Base-by-base conservation (phyloP, 1,284 basidiomycete genomes). In the Microbotryum scabiosae region DNA sequence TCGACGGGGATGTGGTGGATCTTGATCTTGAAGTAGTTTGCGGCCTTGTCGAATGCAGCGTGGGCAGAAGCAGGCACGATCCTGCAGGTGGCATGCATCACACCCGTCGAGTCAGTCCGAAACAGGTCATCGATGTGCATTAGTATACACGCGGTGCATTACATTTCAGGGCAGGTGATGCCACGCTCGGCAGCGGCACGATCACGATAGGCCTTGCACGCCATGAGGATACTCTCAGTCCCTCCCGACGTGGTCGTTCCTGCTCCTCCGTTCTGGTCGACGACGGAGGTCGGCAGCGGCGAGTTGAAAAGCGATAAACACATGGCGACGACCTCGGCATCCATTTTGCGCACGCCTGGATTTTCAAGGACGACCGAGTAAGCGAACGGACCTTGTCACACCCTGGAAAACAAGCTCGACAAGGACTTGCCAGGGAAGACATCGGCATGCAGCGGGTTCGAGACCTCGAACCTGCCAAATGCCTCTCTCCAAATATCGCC, bases 301-400 rank as follows among this genome's bases (percentile, higher is more conserved):
- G 53, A 36, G 45, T 72, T 75, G 69, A 66, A 79, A 78, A 94
- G 81, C 61, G 82, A 81, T 51, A 97, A 79, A 66, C 87, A 88
- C 88, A 97, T 97, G n/a, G 87, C 80, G 49, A 98, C 90, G 51
- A 97, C 83, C 74, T 97, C 93, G 9, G 92, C 87, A 73, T 98
- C 94, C 94, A 98, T 98, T 77, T 96, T 93, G 55, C 94, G 82
- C 6, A 97, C 79, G 0, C 88, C 87, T 44, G 70, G 30, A 69
- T 45, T 41, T 18, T 18, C 5, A 18, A 45, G 6, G 8, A 25
- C 25, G 20, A 28, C 68, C 5, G 69, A 36, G 16, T 18, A 25
- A 23, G 18, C 23, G 9, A 12, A 4, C 18, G 41, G 6, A 5
- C n/a, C 16, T 30, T 5, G 5, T 14, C 21, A 59, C 14, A 25